Evolutionary conservation across 169 alveolate species (phyloP).

Genomic region (Babesia sp.): DNA sequence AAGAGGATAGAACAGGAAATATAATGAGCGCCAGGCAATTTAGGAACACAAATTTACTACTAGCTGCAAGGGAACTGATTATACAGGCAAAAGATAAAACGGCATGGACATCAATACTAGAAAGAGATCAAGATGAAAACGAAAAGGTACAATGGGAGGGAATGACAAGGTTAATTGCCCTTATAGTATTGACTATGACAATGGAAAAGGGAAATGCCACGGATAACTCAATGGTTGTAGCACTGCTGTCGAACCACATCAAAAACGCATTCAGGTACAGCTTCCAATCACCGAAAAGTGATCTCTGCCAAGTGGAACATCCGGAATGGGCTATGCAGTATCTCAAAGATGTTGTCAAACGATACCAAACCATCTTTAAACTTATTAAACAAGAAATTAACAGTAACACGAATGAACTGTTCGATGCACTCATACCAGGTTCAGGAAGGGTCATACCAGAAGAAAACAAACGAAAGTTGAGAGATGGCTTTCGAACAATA

Average conservation of each 20-base stretch:
- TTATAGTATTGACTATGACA: slow-evolving; percentile 7
- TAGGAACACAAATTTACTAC: neutral
- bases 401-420: slow-evolving; percentile 14
- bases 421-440: slow-evolving; percentile 28
- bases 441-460: neutral
- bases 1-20: neutral
- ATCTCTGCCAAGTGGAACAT: slow-evolving; percentile 37
- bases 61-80: slow-evolving; percentile 16
- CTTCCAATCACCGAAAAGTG: slow-evolving; percentile 60
- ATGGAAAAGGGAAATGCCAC: slow-evolving; percentile 17
- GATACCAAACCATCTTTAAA: slow-evolving; percentile 28
- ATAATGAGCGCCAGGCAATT: neutral
- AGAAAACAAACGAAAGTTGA: neutral
- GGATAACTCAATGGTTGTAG: slow-evolving; percentile 18
- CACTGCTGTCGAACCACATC: slow-evolving; percentile 45
- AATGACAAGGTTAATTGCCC: slow-evolving; percentile 41
- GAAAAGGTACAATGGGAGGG: slow-evolving; percentile 24
- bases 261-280: slow-evolving; percentile 40
- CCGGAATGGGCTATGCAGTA: slow-evolving; percentile 66
- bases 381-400: slow-evolving; percentile 32
- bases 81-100: slow-evolving; percentile 34
- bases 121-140: slow-evolving; percentile 14
- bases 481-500: slow-evolving; percentile 11
- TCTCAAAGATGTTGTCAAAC: slow-evolving; percentile 25
- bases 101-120: slow-evolving; percentile 48